Percentiles rank a stretch among this genome's conserved stretches.
phyloP scores from a whole-genome alignment of 768 basidiomycete species.

The Trametes gibbosa region DNA sequence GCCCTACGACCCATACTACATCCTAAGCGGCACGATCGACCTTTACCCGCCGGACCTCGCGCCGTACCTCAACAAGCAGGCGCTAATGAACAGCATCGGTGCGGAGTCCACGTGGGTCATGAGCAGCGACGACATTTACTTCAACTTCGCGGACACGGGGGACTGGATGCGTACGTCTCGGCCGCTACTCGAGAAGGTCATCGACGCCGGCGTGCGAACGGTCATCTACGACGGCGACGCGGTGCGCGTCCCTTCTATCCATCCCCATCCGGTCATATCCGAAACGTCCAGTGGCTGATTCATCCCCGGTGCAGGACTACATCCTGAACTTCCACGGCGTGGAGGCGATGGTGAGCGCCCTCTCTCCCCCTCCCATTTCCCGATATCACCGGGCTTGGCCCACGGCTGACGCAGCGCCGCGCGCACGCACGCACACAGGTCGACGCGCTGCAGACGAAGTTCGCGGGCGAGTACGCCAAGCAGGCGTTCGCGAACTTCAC shows the following conservation, averaged over 20 bases:
- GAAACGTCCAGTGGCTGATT: not conserved
- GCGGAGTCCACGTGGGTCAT: conserved; percentile 42
- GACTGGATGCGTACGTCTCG: conserved; percentile 56
- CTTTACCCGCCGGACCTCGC: conserved; percentile 47
- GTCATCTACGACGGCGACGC: conserved; percentile 57
- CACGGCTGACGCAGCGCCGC: not conserved
- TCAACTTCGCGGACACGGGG: conserved; percentile 46
- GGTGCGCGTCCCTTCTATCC: conserved; percentile 29
- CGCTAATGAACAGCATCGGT: conserved; percentile 38
- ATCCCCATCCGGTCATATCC: not conserved
- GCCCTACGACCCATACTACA: conserved; percentile 55
- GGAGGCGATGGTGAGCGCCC: conserved; percentile 47
- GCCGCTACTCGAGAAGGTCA: conserved; percentile 53
- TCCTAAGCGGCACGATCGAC: conserved; percentile 40
- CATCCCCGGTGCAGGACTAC: conserved; percentile 36
- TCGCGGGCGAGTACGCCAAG: conserved; percentile 39
- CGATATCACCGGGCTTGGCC: too few species aligned
- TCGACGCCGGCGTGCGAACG: conserved; percentile 54
- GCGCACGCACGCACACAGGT: conserved; percentile 34
- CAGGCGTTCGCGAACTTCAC: conserved; percentile 47
- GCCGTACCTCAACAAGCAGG: conserved; percentile 28
- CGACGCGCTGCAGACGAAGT: conserved; percentile 45
- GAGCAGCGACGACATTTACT: conserved; percentile 41
- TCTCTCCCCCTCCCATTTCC: not conserved
- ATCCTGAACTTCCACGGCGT: conserved; percentile 55